phyloP scores from a whole-genome alignment of 345 rosid species.

The Eucalyptus pumila region DNA sequence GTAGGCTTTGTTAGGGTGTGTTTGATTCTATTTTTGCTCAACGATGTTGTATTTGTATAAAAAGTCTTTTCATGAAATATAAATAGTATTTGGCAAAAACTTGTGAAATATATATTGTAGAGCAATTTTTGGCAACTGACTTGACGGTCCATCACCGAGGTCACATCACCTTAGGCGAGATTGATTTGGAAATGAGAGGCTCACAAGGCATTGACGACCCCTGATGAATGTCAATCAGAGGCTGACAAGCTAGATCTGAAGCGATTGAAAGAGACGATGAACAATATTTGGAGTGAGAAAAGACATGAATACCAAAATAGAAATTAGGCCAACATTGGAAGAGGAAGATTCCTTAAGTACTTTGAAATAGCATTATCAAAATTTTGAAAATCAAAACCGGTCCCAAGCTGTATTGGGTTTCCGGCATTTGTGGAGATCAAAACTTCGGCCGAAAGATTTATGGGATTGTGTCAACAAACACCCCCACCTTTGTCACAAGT shows the following conservation, averaged over 20 bases:
- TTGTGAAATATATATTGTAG: neutral
- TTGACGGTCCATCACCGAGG: fast-evolving
- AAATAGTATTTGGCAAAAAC: neutral
- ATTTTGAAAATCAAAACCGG: neutral
- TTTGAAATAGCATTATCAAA: neutral
- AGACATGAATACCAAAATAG: neutral
- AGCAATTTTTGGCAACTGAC: fast-evolving
- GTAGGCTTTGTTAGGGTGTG: fast-evolving
- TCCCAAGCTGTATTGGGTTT: neutral
- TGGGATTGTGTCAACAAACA: neutral
- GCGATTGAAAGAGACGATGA: neutral
- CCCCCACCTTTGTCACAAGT: neutral
- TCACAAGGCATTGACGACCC: neutral
- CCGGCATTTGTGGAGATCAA: neutral
- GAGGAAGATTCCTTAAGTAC: neutral
- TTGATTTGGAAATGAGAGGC: neutral
- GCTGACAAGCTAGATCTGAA: neutral
- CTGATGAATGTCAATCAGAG: fast-evolving
- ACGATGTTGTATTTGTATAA: fast-evolving
- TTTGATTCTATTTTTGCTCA: neutral
- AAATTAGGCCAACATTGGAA: neutral
- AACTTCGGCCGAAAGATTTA: neutral
- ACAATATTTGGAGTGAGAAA: neutral
- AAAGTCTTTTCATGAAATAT: neutral
- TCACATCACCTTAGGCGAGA: fast-evolving